Evolutionary conservation across 768 basidiomycete genomes (phyloP).

Genomic region (Lentinula lateritia): DNA sequence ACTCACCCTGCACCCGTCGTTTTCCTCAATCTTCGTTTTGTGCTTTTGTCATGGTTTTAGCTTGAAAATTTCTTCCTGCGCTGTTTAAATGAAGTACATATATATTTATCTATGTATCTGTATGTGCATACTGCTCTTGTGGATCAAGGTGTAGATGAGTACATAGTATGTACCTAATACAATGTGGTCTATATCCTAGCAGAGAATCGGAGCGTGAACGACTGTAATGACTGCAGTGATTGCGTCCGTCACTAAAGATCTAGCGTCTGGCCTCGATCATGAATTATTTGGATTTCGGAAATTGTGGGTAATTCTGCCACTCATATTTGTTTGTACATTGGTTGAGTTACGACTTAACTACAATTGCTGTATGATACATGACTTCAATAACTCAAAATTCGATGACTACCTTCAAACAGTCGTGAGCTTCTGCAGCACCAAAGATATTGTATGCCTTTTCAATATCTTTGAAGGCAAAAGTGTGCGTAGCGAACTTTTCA

Average conservation of each 20-base stretch:
- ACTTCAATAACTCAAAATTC: conserved; percentile 9
- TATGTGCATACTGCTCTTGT: not conserved
- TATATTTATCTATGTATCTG: not conserved
- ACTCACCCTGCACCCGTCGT: not conserved
- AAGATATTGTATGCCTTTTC: conserved; percentile 16
- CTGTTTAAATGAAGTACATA: not conserved
- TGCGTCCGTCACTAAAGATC: no score
- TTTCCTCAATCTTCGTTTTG: not conserved
- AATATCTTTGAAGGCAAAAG: conserved; percentile 15
- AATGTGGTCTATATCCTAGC: no score
- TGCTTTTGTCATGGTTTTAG: conserved; percentile 2
- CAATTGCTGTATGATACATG: no score
- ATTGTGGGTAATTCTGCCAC: no score
- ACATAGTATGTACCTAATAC: not conserved
- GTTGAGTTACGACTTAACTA: no score
- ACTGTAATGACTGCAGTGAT: no score
- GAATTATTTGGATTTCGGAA: no score
- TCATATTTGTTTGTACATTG: no score
- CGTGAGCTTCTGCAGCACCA: conserved; percentile 13
- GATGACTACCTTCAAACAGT: conserved; percentile 18
- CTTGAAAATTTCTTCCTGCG: conserved; percentile 12
- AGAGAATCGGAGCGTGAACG: no score
- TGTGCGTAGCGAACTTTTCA: conserved; percentile 13
- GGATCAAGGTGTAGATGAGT: not conserved
- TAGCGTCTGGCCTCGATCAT: no score